Evolutionary conservation across 495 filamentous ascomycete genomes (phyloP).

Genomic region (Tetracladium setigerum): DNA sequence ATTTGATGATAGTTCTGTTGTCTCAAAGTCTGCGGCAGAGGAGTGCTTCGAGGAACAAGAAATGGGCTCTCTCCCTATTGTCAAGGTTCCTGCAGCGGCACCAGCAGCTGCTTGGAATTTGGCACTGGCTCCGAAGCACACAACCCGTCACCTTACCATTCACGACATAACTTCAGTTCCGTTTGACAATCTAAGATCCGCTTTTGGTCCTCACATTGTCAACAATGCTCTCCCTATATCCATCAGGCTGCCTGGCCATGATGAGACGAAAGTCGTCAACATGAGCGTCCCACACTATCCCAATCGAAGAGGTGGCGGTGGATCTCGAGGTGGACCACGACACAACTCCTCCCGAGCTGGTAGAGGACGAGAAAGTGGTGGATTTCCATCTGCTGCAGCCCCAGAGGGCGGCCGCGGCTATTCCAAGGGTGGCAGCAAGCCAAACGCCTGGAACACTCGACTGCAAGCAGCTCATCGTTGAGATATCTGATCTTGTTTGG

Average conservation of each 20-base stretch:
- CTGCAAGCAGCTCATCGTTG: too few species aligned
- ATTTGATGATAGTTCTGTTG: slow-evolving; percentile 23
- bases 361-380: slow-evolving; percentile 14
- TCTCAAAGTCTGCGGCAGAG: slow-evolving; percentile 60
- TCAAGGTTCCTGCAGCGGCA: slow-evolving; percentile 55
- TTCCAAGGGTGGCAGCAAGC: neutral
- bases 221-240: slow-evolving; percentile 33
- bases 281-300: slow-evolving; percentile 30
- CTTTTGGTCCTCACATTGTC: neutral
- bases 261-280: slow-evolving; percentile 29
- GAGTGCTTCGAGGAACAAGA: slow-evolving; percentile 80
- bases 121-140: slow-evolving; percentile 2
- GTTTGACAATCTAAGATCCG: slow-evolving; percentile 3
- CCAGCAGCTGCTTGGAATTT: slow-evolving; percentile 42
- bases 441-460: too few species aligned
- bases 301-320: slow-evolving; percentile 40
- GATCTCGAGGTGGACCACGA: slow-evolving; percentile 24
- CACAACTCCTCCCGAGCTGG: slow-evolving; percentile 21
- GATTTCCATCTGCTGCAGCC: slow-evolving; percentile 11
- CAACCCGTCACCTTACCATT: slow-evolving; percentile 3
- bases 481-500: too few species aligned
- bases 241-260: slow-evolving; percentile 37
- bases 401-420: neutral
- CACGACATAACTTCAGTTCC: neutral
- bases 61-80: slow-evolving; percentile 64